These are phyloP conservation scores for Pseudogymnoascus sp. DNA, from an alignment of 2,329 filamentous ascomycete species.

Conservation along the genomic window DNA sequence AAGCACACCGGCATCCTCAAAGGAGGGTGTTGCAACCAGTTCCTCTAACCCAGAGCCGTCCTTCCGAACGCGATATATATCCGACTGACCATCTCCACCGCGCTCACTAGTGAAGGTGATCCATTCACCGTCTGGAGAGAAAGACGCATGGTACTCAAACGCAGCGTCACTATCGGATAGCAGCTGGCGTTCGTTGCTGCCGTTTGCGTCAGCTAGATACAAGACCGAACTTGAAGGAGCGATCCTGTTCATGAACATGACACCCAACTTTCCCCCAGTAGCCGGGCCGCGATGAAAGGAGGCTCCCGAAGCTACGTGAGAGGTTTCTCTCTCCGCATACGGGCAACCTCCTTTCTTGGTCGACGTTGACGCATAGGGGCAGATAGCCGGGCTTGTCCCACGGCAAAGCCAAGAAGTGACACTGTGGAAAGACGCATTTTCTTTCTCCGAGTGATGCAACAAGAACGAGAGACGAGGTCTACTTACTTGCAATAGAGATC, in stretches of 20 bases:
- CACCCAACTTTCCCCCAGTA: conserved; percentile 14
- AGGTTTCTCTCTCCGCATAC: background rate
- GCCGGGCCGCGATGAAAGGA: background rate
- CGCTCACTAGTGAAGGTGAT: conserved; percentile 38
- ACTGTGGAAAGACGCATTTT: conserved; percentile 11
- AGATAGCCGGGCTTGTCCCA: background rate
- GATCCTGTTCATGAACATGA: conserved; percentile 35
- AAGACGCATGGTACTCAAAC: conserved; percentile 38
- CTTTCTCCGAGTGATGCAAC: background rate
- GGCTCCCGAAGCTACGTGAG: background rate
- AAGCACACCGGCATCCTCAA: conserved; percentile 34
- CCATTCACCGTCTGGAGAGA: conserved; percentile 36
- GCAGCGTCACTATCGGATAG: conserved; percentile 25
- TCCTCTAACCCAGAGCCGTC: conserved; percentile 34
- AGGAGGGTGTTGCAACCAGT: conserved; percentile 31
- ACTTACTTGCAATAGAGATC: background rate
- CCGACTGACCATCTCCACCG: conserved; percentile 36
- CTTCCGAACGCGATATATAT: conserved; percentile 34
- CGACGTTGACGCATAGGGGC: background rate
- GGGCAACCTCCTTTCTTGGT: background rate
- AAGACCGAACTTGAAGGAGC: conserved; percentile 27
- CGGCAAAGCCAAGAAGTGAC: background rate
- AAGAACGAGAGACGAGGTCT: background rate
- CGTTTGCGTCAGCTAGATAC: conserved; percentile 35
- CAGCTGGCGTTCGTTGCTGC: conserved; percentile 34